phyloP scores from a whole-genome alignment of 805 yeast species.

The Pichia scutulata region DNA sequence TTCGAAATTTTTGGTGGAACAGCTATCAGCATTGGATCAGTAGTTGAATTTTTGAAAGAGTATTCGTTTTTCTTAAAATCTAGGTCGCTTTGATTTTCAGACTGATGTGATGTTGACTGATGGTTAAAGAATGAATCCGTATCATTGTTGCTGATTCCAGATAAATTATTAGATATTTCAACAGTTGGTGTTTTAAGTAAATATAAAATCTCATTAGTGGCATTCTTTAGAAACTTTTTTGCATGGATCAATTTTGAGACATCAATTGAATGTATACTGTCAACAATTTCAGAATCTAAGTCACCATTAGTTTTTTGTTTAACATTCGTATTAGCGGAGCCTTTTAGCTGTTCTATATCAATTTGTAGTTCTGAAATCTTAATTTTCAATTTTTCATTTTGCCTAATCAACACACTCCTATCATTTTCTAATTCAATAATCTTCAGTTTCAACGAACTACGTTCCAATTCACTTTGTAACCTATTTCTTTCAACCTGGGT shows the following conservation, averaged over 20 bases:
- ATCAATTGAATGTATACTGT: conserved; percentile 20
- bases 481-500: conserved; percentile 38
- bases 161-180: conserved; percentile 16
- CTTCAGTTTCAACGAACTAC: conserved; percentile 40
- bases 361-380: conserved; percentile 33
- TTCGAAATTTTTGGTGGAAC: neutral
- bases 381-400: conserved; percentile 35
- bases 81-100: neutral
- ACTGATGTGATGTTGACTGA: neutral
- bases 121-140: conserved; percentile 8
- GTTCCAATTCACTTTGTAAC: conserved; percentile 46
- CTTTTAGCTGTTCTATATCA: neutral
- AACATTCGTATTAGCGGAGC: neutral
- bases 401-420: conserved; percentile 35
- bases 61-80: neutral
- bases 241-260: conserved; percentile 26
- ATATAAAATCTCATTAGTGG: conserved; percentile 31
- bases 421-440: conserved; percentile 48
- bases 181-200: conserved; percentile 29
- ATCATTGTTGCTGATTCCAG: neutral
- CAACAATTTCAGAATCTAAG: conserved; percentile 3
- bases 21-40: neutral
- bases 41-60: neutral
- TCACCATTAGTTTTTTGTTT: neutral
- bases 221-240: conserved; percentile 27